phyloP scores from a whole-genome alignment of 768 basidiomycete species.

The Pleurotus tuoliensis region DNA sequence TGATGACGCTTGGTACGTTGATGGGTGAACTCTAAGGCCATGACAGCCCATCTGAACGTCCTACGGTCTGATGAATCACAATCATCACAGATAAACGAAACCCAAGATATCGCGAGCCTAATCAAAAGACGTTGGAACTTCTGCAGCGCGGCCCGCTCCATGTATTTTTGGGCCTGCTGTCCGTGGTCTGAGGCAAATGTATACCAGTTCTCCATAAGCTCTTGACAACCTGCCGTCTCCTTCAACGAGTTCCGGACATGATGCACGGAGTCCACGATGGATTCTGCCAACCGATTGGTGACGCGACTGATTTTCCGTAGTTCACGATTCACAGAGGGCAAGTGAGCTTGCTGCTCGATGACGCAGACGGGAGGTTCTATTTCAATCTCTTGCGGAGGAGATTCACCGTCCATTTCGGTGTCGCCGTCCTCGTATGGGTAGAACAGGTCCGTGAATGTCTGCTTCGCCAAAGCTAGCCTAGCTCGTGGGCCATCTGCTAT shows the following conservation, averaged over 20 bases:
- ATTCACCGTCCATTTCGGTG: constrained; percentile 32
- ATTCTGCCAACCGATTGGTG: constrained; percentile 86
- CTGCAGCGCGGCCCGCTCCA: constrained; percentile 67
- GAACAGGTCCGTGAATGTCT: constrained; percentile 67
- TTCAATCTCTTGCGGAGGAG: constrained; percentile 20
- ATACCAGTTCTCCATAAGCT: constrained; percentile 92
- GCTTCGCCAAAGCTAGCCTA: constrained; percentile 72
- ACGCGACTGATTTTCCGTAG: constrained; percentile 87
- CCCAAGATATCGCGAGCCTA: constrained; percentile 94
- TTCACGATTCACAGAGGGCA: constrained; percentile 86
- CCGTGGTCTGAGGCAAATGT: constrained; percentile 96
- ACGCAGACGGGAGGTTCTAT: constrained; percentile 46
- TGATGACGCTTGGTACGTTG: constrained; percentile 77
- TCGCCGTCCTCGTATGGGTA: constrained; percentile 47
- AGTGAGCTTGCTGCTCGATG: constrained; percentile 83
- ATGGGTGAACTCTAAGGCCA: constrained; percentile 89
- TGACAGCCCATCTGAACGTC: constrained; percentile 98
- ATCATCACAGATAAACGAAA: constrained; percentile 96
- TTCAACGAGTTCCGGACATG: constrained; percentile 71
- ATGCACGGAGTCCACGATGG: constrained; percentile 89
- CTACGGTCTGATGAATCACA: constrained; percentile 94
- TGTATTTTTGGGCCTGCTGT: constrained; percentile 81
- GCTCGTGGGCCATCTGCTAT: constrained; percentile 86
- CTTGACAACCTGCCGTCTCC: constrained; percentile 58
- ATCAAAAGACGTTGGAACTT: constrained; percentile 84